phyloP scores from a whole-genome alignment of 441 rosid genomes.

The Pelargonium cotyledonis region DNA sequence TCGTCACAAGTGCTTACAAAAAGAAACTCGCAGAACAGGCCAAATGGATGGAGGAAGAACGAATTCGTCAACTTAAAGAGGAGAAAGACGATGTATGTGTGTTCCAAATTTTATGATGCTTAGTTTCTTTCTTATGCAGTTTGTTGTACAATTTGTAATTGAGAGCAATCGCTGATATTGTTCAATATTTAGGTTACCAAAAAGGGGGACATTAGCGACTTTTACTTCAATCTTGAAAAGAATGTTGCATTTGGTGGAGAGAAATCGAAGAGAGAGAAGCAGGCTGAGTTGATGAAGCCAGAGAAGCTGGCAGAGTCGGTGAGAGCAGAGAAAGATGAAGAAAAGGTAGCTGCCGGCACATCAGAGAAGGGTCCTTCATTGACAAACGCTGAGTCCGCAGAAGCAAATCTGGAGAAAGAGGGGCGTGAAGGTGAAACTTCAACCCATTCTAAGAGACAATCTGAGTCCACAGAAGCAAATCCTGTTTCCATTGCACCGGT shows the following conservation, averaged over 20 bases:
- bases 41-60: constrained; percentile 76
- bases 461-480: constrained; percentile 30
- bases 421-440: constrained; percentile 25
- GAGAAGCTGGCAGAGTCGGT: constrained; percentile 36
- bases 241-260: constrained; percentile 65
- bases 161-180: background rate
- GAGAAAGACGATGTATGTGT: constrained; percentile 85
- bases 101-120: background rate
- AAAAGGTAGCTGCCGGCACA: constrained; percentile 17
- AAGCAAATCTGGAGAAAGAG: constrained; percentile 25
- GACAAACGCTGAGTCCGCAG: constrained; percentile 17
- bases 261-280: constrained; percentile 12
- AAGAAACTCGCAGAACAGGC: constrained; percentile 80
- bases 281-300: constrained; percentile 33
- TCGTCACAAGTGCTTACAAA: constrained; percentile 64
- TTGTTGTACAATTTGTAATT: too few relatives aligned
- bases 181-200: constrained; percentile 58
- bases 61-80: constrained; percentile 61
- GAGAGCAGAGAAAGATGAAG: constrained; percentile 26
- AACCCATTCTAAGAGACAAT: constrained; percentile 18
- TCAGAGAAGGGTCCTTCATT: constrained; percentile 21
- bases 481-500: constrained; percentile 22
- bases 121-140: background rate
- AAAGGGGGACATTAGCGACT: constrained; percentile 78
- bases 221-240: constrained; percentile 73